Conservation (phyloP, 345 rosid genomes). For the Euphorbia tirucalli region DNA sequence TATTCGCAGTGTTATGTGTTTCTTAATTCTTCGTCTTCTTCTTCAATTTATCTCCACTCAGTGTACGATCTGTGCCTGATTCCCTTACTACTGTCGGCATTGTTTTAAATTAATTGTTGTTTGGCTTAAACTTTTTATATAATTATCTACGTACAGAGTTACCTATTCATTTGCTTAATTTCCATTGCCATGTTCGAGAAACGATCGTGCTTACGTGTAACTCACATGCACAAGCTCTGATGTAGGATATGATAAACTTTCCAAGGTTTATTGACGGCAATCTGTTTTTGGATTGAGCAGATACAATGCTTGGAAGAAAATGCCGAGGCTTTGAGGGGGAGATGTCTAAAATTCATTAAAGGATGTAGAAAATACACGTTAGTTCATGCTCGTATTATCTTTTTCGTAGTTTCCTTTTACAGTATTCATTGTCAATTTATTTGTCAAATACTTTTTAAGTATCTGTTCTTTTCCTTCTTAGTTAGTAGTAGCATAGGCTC, state of each 20-base stretch:
- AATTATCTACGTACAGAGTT: not conserved
- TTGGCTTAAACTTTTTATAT: not conserved
- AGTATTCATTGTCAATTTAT: too few relatives aligned
- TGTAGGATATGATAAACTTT: not conserved
- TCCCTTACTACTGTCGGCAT: too few relatives aligned
- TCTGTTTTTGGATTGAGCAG: slow-evolving; percentile 37
- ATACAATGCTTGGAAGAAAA: slow-evolving; percentile 63
- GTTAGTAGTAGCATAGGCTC: not conserved
- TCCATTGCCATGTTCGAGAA: too few relatives aligned
- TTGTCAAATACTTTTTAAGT: too few relatives aligned
- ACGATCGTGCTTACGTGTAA: too few relatives aligned
- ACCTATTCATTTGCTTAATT: too few relatives aligned
- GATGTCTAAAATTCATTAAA: slow-evolving; percentile 62
- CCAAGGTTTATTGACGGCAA: not conserved
- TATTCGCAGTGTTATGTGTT: too few relatives aligned
- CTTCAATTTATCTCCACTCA: not conserved
- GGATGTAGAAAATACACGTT: slow-evolving; percentile 69
- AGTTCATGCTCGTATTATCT: not conserved
- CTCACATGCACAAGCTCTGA: not conserved
- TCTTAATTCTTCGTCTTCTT: too few relatives aligned
- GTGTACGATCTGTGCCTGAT: too few relatives aligned
- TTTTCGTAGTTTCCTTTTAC: too few relatives aligned
- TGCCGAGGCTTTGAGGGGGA: slow-evolving; percentile 50
- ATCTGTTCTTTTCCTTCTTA: not conserved
- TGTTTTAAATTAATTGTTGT: not conserved